Conservation (phyloP, 1,284 basidiomycete species). For the Sanghuangporus baumii region DNA sequence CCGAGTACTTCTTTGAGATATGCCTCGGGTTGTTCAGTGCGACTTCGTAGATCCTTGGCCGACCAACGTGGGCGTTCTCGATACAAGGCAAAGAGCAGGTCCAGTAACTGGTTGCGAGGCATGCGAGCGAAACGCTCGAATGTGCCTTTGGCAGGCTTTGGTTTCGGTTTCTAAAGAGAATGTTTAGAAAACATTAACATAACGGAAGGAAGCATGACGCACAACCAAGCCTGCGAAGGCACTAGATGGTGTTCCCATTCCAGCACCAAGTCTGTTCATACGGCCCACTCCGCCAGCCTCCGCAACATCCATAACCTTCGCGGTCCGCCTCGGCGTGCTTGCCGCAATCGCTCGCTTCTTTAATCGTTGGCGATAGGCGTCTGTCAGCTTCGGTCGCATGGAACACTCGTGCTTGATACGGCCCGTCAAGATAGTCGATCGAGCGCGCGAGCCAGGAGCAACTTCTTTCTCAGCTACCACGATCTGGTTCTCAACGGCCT, state of each 20-base stretch:
- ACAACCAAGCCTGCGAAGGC: slow-evolving; percentile 58
- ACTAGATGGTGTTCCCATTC: slow-evolving; percentile 28
- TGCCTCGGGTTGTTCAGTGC: slow-evolving; percentile 85
- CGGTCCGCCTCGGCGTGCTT: slow-evolving; percentile 55
- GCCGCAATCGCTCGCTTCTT: slow-evolving; percentile 53
- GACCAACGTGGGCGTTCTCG: slow-evolving; percentile 78
- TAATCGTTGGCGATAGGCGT: slow-evolving; percentile 59
- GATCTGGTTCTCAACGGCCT: slow-evolving; percentile 69
- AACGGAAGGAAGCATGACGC: slow-evolving; percentile 24
- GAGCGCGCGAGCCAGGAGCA: slow-evolving; percentile 51
- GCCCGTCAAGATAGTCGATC: slow-evolving; percentile 70
- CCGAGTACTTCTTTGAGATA: slow-evolving; percentile 86
- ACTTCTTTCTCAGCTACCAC: slow-evolving; percentile 73
- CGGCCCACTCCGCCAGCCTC: slow-evolving; percentile 57
- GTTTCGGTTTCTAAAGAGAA: slow-evolving; percentile 48
- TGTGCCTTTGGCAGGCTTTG: slow-evolving; percentile 57
- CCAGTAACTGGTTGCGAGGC: slow-evolving; percentile 84
- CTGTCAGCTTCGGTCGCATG: slow-evolving; percentile 57
- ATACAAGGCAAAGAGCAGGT: slow-evolving; percentile 80
- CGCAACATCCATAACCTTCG: slow-evolving; percentile 54
- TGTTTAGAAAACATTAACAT: not conserved
- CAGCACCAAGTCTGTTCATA: slow-evolving; percentile 54
- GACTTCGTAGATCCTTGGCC: slow-evolving; percentile 73
- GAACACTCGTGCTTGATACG: slow-evolving; percentile 72
- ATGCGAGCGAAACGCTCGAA: slow-evolving; percentile 89